Percentiles rank a stretch among this genome's conserved stretches.
Conservation (phyloP, 495 filamentous ascomycete genomes). For the Penicillium herquei region DNA sequence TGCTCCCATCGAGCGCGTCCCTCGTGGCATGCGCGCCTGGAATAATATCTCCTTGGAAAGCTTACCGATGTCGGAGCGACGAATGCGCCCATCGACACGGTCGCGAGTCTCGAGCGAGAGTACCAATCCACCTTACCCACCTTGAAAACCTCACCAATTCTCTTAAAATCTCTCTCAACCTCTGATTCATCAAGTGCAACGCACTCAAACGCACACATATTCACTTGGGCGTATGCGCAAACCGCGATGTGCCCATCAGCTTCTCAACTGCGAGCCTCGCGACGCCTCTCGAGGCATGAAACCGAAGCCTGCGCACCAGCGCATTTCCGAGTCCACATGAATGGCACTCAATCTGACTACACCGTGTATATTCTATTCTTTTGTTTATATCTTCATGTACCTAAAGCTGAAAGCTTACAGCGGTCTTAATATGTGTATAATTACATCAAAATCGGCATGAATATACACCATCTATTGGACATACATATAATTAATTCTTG, state of each 20-base stretch:
- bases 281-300: background rate
- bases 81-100: conserved; percentile 20
- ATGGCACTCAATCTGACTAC: no score
- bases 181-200: no score
- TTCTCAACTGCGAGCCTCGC: conserved; percentile 1
- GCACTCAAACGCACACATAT: no score
- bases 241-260: background rate
- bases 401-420: no score
- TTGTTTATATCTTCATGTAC: no score
- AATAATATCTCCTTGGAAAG: conserved; percentile 36
- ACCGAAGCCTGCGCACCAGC: no score
- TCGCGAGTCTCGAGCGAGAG: conserved; percentile 18
- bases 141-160: conserved; percentile 8
- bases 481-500: background rate
- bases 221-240: no score
- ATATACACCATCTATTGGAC: background rate
- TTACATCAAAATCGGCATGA: background rate
- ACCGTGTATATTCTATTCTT: no score
- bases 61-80: conserved; percentile 26
- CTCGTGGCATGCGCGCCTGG: conserved; percentile 21
- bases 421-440: background rate
- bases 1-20: conserved; percentile 18
- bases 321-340: no score
- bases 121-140: conserved; percentile 12
- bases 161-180: background rate